Conservation (phyloP, 2,329 filamentous ascomycete genomes). For the Pseudonectria foliicola region DNA sequence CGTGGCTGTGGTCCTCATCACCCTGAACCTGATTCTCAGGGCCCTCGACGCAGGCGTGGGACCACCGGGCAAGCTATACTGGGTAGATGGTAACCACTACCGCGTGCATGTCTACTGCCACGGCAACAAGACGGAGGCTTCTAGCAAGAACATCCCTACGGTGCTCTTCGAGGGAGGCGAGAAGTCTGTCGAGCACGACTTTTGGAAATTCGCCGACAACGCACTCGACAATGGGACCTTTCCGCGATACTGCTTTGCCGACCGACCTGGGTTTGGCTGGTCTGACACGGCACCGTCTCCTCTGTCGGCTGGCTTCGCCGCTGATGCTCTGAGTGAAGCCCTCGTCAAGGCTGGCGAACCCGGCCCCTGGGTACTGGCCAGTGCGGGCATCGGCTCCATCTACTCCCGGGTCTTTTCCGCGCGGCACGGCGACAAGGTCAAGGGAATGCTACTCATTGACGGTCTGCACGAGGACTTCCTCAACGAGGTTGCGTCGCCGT, state of each 20-base stretch:
- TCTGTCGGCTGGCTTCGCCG: constrained; percentile 86
- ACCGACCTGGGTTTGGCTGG: constrained; percentile 83
- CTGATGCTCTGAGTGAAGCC: constrained; percentile 81
- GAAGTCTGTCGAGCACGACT: constrained; percentile 65
- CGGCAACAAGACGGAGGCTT: constrained; percentile 57
- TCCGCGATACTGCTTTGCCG: constrained; percentile 86
- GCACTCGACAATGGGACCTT: constrained; percentile 76
- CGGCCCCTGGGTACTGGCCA: constrained; percentile 83
- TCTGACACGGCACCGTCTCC: constrained; percentile 89
- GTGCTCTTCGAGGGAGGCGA: constrained; percentile 83
- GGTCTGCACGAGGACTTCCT: constrained; percentile 84
- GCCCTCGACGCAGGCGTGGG: constrained; percentile 69
- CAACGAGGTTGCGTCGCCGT: constrained; percentile 54
- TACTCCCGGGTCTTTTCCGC: constrained; percentile 89
- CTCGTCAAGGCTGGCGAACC: constrained; percentile 72
- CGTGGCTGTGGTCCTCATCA: constrained; percentile 65
- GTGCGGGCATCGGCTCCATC: constrained; percentile 78
- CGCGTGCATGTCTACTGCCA: constrained; percentile 75
- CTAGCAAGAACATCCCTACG: constrained; percentile 58
- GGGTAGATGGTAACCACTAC: constrained; percentile 79
- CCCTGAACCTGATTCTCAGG: constrained; percentile 71
- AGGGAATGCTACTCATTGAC: constrained; percentile 79
- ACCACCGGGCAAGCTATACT: constrained; percentile 67
- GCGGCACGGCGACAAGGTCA: constrained; percentile 66
- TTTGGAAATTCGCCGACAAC: constrained; percentile 73